Base-by-base conservation (phyloP, 2,329 filamentous ascomycete species). In the Didymellaceae sp. region DNA sequence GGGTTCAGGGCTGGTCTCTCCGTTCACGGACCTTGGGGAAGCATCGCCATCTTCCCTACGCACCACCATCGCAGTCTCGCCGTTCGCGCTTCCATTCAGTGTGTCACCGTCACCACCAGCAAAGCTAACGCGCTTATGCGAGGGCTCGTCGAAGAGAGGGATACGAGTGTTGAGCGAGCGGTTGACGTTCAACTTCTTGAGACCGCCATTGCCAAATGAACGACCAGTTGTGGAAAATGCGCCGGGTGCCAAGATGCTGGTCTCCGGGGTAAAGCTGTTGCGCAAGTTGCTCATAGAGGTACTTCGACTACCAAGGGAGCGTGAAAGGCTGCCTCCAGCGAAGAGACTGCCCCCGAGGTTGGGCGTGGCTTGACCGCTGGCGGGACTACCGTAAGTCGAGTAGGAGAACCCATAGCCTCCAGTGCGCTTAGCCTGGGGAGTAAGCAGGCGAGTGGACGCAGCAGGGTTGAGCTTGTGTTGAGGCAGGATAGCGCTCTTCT, bases 111-210 rank as follows among this genome's bases (percentile, higher is more conserved):
- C 54, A 26, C 65, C 66, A 63, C 82, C 82, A 67, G 96, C 91
- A 64, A 97, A 99, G 76, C 91, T 97, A 43, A 99, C 94, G 44
- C 89, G 86, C 79, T 87, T 87, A 31, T 89, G 75, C 9, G 75
- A 61, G 33, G 73, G 65, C 33, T 73, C 69, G 65, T 86, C 86
- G 63, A 87, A 86, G 1, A 86, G 73, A 55, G 86, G 80, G 18
- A 77, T 78, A 63, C 90, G 67, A 7, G 62, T 88, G 50, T 83
- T 91, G 69, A 99, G 81, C 59, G 87, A 88, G 57, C 91, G 87
- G 74, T 97, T 95, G 70, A 99, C 97, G 44, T 92, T 88, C 48
- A 99, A 82, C 72, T 91, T 92, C 78, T 97, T 97, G 62, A 96
- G 84, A 68, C 83, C 90, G 30, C 72, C 70, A 16, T 62, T 67